Conservation (phyloP, 441 rosid genomes). For the Breynia disticha region DNA sequence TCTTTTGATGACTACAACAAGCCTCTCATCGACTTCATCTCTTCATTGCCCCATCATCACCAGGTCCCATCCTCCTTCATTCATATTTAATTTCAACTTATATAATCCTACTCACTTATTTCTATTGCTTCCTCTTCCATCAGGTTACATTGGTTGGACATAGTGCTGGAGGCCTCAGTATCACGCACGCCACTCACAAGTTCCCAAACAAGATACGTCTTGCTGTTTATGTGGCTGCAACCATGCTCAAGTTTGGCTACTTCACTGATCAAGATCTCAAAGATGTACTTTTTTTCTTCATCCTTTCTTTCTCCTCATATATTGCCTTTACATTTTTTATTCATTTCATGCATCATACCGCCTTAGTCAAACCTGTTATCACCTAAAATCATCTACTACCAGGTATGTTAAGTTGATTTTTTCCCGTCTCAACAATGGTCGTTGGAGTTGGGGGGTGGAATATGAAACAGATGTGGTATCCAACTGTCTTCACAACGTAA, state of each 20-base stretch:
- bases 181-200: constrained; percentile 48
- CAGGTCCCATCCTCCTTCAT: constrained; percentile 30
- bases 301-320: background rate
- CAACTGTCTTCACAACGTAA: constrained; percentile 22
- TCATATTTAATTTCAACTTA: background rate
- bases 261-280: constrained; percentile 45
- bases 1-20: constrained; percentile 67
- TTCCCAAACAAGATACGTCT: constrained; percentile 48
- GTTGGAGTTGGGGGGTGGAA: too few relatives aligned
- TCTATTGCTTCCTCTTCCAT: too few relatives aligned
- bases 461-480: constrained; percentile 9
- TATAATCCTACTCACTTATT: too few relatives aligned
- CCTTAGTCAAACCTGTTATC: too few relatives aligned
- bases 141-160: constrained; percentile 82
- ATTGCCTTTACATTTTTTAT: background rate
- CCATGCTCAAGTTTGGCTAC: constrained; percentile 66
- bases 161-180: constrained; percentile 82
- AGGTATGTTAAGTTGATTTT: too few relatives aligned
- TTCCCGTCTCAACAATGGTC: too few relatives aligned
- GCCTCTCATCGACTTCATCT: constrained; percentile 62
- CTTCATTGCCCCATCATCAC: constrained; percentile 45
- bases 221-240: constrained; percentile 65
- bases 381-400: too few relatives aligned
- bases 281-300: constrained; percentile 31
- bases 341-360: background rate